phyloP scores from a whole-genome alignment of 768 basidiomycete species.

The Collybiopsis confluens region DNA sequence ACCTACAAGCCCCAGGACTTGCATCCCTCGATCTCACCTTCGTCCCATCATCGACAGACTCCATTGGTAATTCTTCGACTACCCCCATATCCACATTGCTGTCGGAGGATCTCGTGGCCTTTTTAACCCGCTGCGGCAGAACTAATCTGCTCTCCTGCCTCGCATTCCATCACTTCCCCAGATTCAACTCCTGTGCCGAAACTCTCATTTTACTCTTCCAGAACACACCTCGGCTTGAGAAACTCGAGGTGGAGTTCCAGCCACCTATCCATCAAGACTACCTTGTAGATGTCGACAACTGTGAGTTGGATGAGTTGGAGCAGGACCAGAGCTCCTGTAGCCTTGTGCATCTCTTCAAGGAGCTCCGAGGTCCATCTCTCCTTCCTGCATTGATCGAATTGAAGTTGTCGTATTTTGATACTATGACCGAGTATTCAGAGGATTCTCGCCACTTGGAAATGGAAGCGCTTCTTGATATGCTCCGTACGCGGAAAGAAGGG shows the following conservation, averaged over 20 bases:
- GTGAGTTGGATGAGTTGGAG: background rate
- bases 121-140: background rate
- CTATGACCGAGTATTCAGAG: background rate
- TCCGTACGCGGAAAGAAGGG: background rate
- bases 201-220: background rate
- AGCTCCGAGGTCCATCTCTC: background rate
- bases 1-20: background rate
- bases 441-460: background rate
- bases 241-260: background rate
- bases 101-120: background rate
- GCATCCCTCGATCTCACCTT: background rate
- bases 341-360: background rate
- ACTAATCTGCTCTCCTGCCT: background rate
- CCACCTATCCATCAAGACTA: background rate
- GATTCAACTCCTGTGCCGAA: background rate
- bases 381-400: background rate
- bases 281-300: background rate
- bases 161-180: background rate
- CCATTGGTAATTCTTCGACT: background rate
- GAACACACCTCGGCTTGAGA: background rate
- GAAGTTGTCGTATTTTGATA: background rate
- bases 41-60: conserved; percentile 1
- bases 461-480: conserved; percentile 1
- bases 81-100: background rate
- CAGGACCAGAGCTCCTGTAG: background rate